These are phyloP conservation scores for Ogataea paraovalis DNA, from an alignment of 805 yeast species.

Conservation along the genomic window DNA sequence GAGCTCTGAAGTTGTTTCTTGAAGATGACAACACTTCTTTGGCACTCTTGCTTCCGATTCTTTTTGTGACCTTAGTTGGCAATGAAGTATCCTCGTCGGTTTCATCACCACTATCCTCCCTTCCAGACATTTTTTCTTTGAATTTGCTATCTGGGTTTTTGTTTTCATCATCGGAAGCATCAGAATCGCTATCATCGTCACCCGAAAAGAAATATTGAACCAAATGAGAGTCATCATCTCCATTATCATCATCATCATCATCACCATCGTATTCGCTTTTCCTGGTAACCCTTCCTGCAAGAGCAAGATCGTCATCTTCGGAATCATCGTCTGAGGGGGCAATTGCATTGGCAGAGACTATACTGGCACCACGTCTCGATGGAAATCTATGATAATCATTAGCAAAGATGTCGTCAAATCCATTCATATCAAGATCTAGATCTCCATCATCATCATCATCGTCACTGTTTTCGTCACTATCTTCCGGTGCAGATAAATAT, in stretches of 20 bases:
- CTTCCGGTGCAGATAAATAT: conserved; percentile 40
- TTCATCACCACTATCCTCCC: conserved; percentile 67
- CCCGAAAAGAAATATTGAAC: conserved; percentile 66
- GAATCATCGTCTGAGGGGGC: conserved; percentile 17
- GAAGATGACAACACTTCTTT: conserved; percentile 90
- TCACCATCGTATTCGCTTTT: too few relatives aligned
- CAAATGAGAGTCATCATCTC: conserved; percentile 54
- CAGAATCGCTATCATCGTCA: conserved; percentile 25
- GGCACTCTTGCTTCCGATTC: conserved; percentile 75
- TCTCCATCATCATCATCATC: conserved; percentile 39
- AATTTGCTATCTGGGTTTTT: conserved; percentile 9
- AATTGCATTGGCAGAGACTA: conserved; percentile 16
- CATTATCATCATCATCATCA: conserved; percentile 25
- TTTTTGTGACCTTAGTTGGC: conserved; percentile 63
- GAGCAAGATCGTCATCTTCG: conserved; percentile 25
- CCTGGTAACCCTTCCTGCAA: too few relatives aligned
- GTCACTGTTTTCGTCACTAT: conserved; percentile 39
- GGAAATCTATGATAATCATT: conserved; percentile 19
- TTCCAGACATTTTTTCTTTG: not conserved
- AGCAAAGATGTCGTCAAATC: conserved; percentile 26
- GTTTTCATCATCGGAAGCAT: conserved; percentile 16
- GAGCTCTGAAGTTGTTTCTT: conserved; percentile 82
- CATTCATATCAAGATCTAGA: conserved; percentile 27
- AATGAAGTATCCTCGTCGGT: conserved; percentile 89
- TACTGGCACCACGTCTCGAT: conserved; percentile 13